Evolutionary conservation across 495 filamentous ascomycete genomes (phyloP).

Genomic region (Talaromyces liani): DNA sequence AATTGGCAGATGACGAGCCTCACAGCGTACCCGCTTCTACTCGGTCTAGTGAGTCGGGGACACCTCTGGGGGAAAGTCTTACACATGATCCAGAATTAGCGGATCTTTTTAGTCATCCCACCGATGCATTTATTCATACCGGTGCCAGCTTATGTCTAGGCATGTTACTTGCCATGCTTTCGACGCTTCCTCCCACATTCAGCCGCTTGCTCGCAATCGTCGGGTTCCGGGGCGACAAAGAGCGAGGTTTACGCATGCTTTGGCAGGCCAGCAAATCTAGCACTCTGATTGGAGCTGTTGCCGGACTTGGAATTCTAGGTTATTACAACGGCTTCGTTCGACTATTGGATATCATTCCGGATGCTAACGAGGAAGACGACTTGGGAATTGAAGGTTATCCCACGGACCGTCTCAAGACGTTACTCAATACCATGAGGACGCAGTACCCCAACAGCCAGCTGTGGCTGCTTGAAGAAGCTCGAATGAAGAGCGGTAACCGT

Average conservation of each 20-base stretch:
- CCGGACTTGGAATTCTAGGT: constrained; percentile 69
- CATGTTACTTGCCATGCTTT: constrained; percentile 73
- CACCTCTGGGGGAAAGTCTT: constrained; percentile 23
- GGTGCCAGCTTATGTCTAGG: constrained; percentile 87
- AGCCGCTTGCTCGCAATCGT: constrained; percentile 76
- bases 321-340: constrained; percentile 84
- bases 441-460: constrained; percentile 77
- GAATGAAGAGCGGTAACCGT: constrained; percentile 63
- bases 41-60: constrained; percentile 14
- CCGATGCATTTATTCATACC: constrained; percentile 83
- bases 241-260: constrained; percentile 73
- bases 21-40: constrained; percentile 6
- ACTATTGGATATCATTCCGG: constrained; percentile 80
- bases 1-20: constrained; percentile 15
- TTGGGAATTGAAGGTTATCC: constrained; percentile 62
- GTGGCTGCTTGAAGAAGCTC: constrained; percentile 86
- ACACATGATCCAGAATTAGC: constrained; percentile 41
- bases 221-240: constrained; percentile 86
- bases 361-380: constrained; percentile 38
- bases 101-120: constrained; percentile 55
- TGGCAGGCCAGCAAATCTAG: constrained; percentile 86
- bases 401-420: constrained; percentile 53
- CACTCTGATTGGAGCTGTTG: constrained; percentile 88
- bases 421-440: constrained; percentile 64
- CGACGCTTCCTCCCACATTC: constrained; percentile 87